Percentiles rank a stretch among this genome's conserved stretches.
Evolutionary conservation across 2,329 filamentous ascomycete genomes (phyloP).

Genomic region (Ambrosiella cleistominuta): DNA sequence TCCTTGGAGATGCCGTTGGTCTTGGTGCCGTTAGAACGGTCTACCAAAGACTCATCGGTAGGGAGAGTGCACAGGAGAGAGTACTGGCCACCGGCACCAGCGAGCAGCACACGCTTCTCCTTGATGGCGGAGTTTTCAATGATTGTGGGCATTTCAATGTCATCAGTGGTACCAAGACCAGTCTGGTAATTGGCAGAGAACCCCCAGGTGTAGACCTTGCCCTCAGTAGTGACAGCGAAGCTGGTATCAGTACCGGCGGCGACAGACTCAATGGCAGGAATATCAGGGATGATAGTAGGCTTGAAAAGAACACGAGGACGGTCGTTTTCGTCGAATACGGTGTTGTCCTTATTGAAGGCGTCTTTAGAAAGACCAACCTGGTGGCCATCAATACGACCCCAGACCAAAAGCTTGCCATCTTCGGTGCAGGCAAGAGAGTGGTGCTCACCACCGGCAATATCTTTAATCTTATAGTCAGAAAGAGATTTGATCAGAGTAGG

Average conservation of each 20-base stretch:
- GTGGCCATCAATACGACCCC: constrained; percentile 38
- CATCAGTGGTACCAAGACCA: constrained; percentile 52
- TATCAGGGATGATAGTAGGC: constrained; percentile 17
- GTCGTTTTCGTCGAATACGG: constrained; percentile 45
- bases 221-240: constrained; percentile 52
- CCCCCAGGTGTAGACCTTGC: constrained; percentile 62
- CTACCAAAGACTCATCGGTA: constrained; percentile 13
- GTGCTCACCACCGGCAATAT: constrained; percentile 44
- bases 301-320: constrained; percentile 45
- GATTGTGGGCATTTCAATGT: constrained; percentile 41
- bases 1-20: constrained; percentile 18
- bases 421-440: constrained; percentile 51
- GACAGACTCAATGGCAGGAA: constrained; percentile 21
- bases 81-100: constrained; percentile 80
- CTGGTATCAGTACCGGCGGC: constrained; percentile 56
- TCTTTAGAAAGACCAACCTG: constrained; percentile 40
- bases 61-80: constrained; percentile 40
- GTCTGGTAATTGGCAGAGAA: constrained; percentile 69
- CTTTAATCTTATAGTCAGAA: constrained; percentile 49
- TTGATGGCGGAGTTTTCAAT: constrained; percentile 63
- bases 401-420: constrained; percentile 39
- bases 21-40: constrained; percentile 13
- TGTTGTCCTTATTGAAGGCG: constrained; percentile 29
- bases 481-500: constrained; percentile 49
- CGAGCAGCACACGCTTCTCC: constrained; percentile 55